Percentiles rank a stretch among this genome's conserved stretches.
Conservation (phyloP, 345 rosid species). For the Salix brachista region DNA sequence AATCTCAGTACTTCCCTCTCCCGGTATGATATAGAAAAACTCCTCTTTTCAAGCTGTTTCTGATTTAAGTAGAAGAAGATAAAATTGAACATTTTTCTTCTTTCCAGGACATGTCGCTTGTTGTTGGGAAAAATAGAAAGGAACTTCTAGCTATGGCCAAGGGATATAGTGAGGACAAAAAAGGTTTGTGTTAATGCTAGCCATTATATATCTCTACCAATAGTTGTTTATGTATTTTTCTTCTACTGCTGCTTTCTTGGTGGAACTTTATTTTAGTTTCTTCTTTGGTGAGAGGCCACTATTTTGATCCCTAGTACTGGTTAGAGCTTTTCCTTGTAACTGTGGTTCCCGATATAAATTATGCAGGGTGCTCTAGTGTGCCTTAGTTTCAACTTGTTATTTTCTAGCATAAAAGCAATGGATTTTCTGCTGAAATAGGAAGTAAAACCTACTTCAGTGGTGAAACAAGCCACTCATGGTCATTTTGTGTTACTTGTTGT, state of each 20-base stretch:
- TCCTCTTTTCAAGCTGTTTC: not conserved
- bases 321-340: not conserved
- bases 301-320: not conserved
- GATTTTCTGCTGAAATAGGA: not conserved
- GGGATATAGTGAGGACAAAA: slow-evolving; percentile 77
- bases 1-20: slow-evolving; percentile 82
- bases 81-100: slow-evolving; percentile 1
- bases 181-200: slow-evolving; percentile 43
- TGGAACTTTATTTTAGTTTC: not conserved
- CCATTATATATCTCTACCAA: not conserved
- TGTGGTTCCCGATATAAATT: not conserved
- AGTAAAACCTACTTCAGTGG: not conserved
- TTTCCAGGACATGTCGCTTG: slow-evolving; percentile 89
- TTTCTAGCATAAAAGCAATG: not conserved
- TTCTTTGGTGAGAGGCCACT: not conserved
- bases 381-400: not conserved
- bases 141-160: slow-evolving; percentile 99
- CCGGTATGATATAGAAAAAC: slow-evolving; percentile 51
- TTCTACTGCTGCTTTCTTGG: not conserved
- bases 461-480: not conserved
- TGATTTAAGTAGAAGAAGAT: not conserved
- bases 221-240: not conserved
- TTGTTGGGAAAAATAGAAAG: slow-evolving; percentile 83
- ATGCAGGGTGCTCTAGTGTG: not conserved
- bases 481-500: not conserved